Evolutionary conservation across 148 eudicot genomes (phyloP).

Genomic region (Arctostaphylos glauca): DNA sequence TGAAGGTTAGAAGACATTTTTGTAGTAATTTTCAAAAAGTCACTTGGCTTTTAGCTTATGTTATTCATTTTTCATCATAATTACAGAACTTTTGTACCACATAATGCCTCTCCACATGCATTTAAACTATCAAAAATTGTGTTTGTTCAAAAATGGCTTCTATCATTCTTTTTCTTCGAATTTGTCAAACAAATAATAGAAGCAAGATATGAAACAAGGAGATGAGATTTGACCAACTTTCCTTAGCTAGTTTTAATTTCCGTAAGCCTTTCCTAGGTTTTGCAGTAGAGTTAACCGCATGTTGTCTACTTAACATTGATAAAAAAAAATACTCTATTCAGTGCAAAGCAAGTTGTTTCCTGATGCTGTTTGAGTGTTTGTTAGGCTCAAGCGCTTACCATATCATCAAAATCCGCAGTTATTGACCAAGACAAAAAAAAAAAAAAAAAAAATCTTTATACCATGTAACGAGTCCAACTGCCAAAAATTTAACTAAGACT

Average conservation of each 20-base stretch:
- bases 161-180: not conserved
- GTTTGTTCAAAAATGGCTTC: not conserved
- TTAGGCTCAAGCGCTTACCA: too few relatives aligned
- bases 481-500: too few relatives aligned
- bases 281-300: not conserved
- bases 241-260: not conserved
- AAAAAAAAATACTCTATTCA: not conserved
- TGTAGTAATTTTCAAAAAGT: not conserved
- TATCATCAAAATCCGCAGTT: too few relatives aligned
- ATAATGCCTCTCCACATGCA: not conserved
- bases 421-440: too few relatives aligned
- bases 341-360: not conserved
- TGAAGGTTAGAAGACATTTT: constrained; percentile 21
- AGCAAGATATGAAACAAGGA: not conserved
- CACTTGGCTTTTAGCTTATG: not conserved
- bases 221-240: not conserved
- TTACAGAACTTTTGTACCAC: not conserved
- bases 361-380: not conserved
- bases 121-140: not conserved
- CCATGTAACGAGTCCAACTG: too few relatives aligned
- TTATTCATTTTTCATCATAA: not conserved
- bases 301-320: not conserved
- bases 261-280: not conserved
- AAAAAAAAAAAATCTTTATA: too few relatives aligned
- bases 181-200: not conserved